Base-by-base conservation (phyloP, 2,329 filamentous ascomycete species). In the Alternaria alternata region DNA sequence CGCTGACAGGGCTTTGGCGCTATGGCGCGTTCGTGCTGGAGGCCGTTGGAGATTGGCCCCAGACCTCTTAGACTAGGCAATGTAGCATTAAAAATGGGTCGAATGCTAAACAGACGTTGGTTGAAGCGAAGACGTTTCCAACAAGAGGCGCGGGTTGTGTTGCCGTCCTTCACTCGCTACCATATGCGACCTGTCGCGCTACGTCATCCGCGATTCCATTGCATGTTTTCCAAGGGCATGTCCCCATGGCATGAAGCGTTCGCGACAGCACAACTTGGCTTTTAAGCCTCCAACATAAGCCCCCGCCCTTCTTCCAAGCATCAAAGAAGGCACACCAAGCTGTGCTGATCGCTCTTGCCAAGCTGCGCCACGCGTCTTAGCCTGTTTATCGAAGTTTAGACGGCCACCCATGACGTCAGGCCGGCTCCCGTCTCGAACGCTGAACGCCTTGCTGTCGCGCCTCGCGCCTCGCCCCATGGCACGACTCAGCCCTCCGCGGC, bases 1-100 rank as follows among this genome's bases (percentile, higher is more conserved):
- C 32, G 51, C 43, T 49, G 51, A 57, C 57, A 52, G 36, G 49
- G 30, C 42, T 54, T 53, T 49, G 39, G 48, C 62, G 59, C 64
- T 65, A 64, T 42, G 38, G 57, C 54, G 55, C 43, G 55, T 54
- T 55, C 14, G 39, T 42, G 46, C 26, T 48, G 57, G 58, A 36
- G 18, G 42, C 48, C 57, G 59, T 59, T 63, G 52, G 28, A 41
- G 18, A 56, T 30, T 34, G 30, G 39, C 20, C 38, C 51, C 18
- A 26, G 59, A 53, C 52, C 64, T 61, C 59, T 63, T 51, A 54
- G 48, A 48, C 53, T 34, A 51, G 32, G 57, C 62, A 30, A 59
- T 54, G 62, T 43, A 59, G 53, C 53, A 42, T 46, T 54, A 55
- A 65, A 59, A 48, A 56, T 63, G 64, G 64, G 59, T 57, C 62